Evolutionary conservation across 805 yeast species (phyloP), one percentile per base, ranked within the genome.

Genomic region (Barnettozyma vustinii): DNA sequence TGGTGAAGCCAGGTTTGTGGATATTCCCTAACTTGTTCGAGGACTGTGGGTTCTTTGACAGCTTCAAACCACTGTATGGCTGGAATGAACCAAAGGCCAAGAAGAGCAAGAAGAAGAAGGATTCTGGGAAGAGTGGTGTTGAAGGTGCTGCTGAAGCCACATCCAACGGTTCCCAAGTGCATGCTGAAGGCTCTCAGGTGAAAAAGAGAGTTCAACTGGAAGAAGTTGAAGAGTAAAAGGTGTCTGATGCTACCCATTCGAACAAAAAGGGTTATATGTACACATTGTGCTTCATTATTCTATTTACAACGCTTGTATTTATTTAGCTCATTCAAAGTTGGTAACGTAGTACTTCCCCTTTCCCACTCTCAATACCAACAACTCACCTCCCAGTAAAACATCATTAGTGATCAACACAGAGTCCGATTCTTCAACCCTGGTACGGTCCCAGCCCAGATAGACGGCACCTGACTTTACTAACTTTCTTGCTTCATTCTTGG

Each of bases 11-110:
- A 40, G 96, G 96, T n/a, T 76, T 94, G 64, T 94, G 99, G 99
- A 65, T 94, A 42, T 92, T 89, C 76, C 99, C 99, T 49, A 92
- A 92, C 64, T 74, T 94, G 62, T 94, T 91, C 68, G 99, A 84
- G 53, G 99, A 94, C 63, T 91, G 95, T 59, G 96, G 97, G 21
- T 85, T 94, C 54, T 62, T 92, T 52, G 98, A 92, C 51, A 86
- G 96, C 72, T 94, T 94, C 72, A 76, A 76, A 56, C 99, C 99
- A 4, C 56, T 84, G n/a, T 94, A 86, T 62, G 94, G 51, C 18
- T 59, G 62, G 59, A 57, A 72, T 44, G 68, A 62, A 20, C 66
- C 71, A 16, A 64, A 63, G 37, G 56, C 54, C 9, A 58, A 56
- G 15, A 49, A 45, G 51, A 32, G 47, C 6, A 56, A 52, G 39